These are phyloP conservation scores for Rhodomyrtus psidioides DNA, from an alignment of 441 rosid species.

Conservation along the genomic window DNA sequence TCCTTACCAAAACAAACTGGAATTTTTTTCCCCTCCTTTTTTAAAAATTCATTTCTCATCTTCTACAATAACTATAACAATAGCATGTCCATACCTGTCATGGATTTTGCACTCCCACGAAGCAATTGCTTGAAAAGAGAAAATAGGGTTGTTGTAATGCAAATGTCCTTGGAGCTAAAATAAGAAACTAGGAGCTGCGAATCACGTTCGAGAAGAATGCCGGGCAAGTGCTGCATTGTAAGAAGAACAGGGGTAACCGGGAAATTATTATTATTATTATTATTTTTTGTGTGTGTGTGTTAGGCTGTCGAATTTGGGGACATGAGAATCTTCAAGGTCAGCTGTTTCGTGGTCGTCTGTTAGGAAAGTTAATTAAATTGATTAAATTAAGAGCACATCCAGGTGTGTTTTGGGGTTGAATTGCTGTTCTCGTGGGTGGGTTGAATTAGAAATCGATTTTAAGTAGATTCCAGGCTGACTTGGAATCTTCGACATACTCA, in stretches of 20 bases:
- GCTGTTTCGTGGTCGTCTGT: neutral
- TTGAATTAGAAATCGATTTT: neutral
- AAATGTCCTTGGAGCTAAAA: neutral
- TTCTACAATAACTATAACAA: neutral
- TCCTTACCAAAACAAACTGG: neutral
- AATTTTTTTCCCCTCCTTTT: neutral
- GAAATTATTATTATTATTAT: too few relatives aligned
- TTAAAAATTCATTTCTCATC: neutral
- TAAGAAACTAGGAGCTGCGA: neutral
- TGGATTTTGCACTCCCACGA: neutral
- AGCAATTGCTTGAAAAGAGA: neutral
- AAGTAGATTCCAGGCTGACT: neutral
- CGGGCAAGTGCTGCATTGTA: neutral
- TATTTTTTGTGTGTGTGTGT: too few relatives aligned
- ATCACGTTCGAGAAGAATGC: neutral
- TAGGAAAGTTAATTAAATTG: neutral
- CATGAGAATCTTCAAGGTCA: neutral
- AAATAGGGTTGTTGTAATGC: neutral
- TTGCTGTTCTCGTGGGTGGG: neutral
- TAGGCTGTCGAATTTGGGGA: neutral
- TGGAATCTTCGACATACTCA: neutral
- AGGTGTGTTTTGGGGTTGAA: too few relatives aligned
- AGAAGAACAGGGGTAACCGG: neutral
- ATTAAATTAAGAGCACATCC: neutral
- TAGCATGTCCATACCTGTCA: neutral